Evolutionary conservation across 2,329 filamentous ascomycete genomes (phyloP).

Genomic region (Penicillium aurantiogriseum): DNA sequence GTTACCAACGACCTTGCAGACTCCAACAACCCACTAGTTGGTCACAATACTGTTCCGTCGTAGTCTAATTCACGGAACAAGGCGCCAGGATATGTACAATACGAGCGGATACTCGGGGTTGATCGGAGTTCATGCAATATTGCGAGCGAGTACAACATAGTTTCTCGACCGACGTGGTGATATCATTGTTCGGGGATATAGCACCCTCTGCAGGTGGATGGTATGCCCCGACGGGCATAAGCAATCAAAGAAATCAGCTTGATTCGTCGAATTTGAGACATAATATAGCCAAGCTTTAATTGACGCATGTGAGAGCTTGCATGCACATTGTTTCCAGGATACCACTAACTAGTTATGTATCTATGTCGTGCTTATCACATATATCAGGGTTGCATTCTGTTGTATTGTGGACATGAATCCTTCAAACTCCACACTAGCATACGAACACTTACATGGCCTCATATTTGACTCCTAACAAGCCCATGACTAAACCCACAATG

Average conservation of each 20-base stretch:
- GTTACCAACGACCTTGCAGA: neutral
- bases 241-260: neutral
- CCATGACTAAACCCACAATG: neutral
- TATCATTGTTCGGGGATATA: neutral
- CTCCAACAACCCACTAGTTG: neutral
- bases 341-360: too few relatives aligned
- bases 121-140: neutral
- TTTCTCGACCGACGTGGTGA: neutral
- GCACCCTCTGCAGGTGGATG: too few relatives aligned
- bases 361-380: neutral
- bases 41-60: neutral
- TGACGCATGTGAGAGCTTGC: neutral
- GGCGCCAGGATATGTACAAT: neutral
- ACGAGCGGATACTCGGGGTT: neutral
- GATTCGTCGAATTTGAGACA: neutral
- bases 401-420: neutral
- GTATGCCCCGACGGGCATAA: neutral
- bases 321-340: neutral
- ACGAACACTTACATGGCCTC: too few relatives aligned
- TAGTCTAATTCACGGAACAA: neutral
- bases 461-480: neutral
- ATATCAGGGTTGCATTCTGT: neutral
- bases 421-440: neutral
- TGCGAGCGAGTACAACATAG: too few relatives aligned
- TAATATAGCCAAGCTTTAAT: neutral